Evolutionary conservation across 371 early-diverging fungal species (phyloP).

Genomic region (Apophysomyces elegans): DNA sequence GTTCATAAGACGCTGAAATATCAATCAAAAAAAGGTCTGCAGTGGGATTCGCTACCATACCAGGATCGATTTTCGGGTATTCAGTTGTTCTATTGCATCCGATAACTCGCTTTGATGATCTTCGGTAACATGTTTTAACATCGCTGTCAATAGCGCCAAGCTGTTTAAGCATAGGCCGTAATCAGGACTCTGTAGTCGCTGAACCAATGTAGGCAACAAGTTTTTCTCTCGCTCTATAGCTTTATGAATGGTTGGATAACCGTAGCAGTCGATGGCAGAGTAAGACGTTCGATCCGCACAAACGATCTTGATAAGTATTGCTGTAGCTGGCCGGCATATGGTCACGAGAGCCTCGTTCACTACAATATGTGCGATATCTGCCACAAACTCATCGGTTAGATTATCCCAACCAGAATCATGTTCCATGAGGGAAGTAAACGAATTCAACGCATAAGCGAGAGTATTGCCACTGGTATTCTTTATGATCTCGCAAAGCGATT

Average conservation of each 20-base stretch:
- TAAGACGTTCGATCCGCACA: constrained; percentile 44
- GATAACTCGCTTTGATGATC: constrained; percentile 54
- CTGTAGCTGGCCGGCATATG: constrained; percentile 75
- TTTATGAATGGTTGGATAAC: constrained; percentile 54
- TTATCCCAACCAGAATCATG: constrained; percentile 69
- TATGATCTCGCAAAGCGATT: constrained; percentile 65
- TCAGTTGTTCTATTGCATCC: constrained; percentile 51
- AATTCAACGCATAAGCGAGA: constrained; percentile 74
- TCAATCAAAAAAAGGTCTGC: not conserved
- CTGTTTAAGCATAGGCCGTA: constrained; percentile 70
- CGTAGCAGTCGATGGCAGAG: constrained; percentile 18
- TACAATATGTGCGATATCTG: constrained; percentile 59
- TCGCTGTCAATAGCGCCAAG: constrained; percentile 63
- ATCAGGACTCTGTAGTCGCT: constrained; percentile 67
- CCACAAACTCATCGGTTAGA: constrained; percentile 58
- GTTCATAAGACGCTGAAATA: constrained; percentile 59
- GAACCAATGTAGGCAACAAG: constrained; percentile 61
- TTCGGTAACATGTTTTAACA: constrained; percentile 67
- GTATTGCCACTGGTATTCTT: constrained; percentile 66
- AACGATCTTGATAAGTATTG: constrained; percentile 69
- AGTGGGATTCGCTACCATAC: constrained; percentile 27
- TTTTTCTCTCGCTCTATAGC: constrained; percentile 58
- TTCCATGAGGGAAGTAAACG: constrained; percentile 70
- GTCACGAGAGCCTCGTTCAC: constrained; percentile 71
- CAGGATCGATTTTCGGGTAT: constrained; percentile 48